Percentiles rank a stretch among this genome's conserved stretches.
Evolutionary conservation across 805 yeast species (phyloP).

Genomic region (Spathaspora sp.): DNA sequence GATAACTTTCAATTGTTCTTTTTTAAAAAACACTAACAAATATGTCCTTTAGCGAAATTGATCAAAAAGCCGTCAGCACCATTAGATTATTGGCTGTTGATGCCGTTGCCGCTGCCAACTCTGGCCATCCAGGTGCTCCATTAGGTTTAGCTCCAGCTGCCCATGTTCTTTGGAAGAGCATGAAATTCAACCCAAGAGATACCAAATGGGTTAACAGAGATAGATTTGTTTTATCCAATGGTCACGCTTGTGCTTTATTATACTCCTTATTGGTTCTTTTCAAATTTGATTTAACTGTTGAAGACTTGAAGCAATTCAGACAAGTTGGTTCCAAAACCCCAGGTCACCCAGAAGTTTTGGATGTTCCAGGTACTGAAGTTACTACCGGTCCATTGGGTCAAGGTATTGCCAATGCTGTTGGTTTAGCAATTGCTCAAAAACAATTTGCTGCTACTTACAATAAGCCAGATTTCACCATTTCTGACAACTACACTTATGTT

Average conservation of each 20-base stretch:
- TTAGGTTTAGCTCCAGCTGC: conserved; percentile 97
- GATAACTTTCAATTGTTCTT: conserved; percentile 4
- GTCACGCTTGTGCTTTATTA: conserved; percentile 91
- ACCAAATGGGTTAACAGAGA: conserved; percentile 94
- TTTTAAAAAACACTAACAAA: not conserved
- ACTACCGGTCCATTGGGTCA: conserved; percentile 99
- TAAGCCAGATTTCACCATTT: conserved; percentile 73
- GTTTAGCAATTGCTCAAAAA: conserved; percentile 91
- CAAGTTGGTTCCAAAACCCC: conserved; percentile 89
- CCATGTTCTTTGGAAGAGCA: conserved; percentile 75
- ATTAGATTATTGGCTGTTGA: conserved; percentile 89
- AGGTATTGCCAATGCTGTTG: conserved; percentile 95
- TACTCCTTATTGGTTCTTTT: conserved; percentile 81
- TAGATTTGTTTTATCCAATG: conserved; percentile 91
- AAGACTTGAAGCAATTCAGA: conserved; percentile 88
- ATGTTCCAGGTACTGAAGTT: conserved; percentile 90
- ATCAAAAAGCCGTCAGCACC: conserved; percentile 75
- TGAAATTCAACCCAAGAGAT: conserved; percentile 87
- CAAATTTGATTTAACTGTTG: conserved; percentile 78
- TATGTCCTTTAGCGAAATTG: conserved; percentile 35
- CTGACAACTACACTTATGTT: conserved; percentile 72
- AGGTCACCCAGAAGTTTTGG: conserved; percentile 90
- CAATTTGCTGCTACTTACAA: conserved; percentile 90
- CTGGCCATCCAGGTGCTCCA: conserved; percentile 99
- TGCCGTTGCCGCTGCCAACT: conserved; percentile 80